Base-by-base conservation (phyloP, 1,284 basidiomycete species). In the Trichosporon faecale region DNA sequence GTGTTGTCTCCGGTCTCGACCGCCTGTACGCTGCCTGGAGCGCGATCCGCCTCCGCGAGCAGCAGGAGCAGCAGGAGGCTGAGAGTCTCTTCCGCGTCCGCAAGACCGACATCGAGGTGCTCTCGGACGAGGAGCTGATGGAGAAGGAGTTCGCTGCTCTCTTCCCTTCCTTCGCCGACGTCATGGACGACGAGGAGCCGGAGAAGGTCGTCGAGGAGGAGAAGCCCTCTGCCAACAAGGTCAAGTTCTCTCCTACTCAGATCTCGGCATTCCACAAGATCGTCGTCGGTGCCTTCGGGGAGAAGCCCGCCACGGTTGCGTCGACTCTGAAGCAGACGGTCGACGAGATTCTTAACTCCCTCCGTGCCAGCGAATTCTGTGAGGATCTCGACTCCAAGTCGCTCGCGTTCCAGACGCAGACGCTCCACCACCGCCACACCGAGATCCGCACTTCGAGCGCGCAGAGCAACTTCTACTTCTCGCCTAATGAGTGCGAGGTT, bases 61-160 rank as follows among this genome's bases (percentile, higher is more conserved):
- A 88, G 60, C 88, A 92, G 73, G 86, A 85, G 21, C 88, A 89
- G 46, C 87, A 88, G 49, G 89, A 89, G 40, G 87, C 89, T 0
- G 88, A 89, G 35, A 92, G 91, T 65, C 82, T 99, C 21, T 99
- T 98, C 86, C 91, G 91, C 49, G 86, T 87, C 68, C 89, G 88
- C 57, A 86, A 86, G 68, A 83, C 87, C 31, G 87, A 89, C 35
- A 84, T 92, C 65, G 85, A 88, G 31, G 86, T 87, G 29, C 83
- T 87, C 11, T 87, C 87, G 12, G 95, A 95, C 72, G 88, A 88
- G 11, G 91, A 92, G 74, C 78, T 87, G 44, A 92, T 96, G 77
- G 92, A 92, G 79, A 86, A 87, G 71, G 95, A 98, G 77, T 93
- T 97, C 79, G 84, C 88, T 27, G 83, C 87, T 2, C 82, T 97